Conservation (phyloP, 164 flowering plant genomes). For the Liquidambar formosana region DNA sequence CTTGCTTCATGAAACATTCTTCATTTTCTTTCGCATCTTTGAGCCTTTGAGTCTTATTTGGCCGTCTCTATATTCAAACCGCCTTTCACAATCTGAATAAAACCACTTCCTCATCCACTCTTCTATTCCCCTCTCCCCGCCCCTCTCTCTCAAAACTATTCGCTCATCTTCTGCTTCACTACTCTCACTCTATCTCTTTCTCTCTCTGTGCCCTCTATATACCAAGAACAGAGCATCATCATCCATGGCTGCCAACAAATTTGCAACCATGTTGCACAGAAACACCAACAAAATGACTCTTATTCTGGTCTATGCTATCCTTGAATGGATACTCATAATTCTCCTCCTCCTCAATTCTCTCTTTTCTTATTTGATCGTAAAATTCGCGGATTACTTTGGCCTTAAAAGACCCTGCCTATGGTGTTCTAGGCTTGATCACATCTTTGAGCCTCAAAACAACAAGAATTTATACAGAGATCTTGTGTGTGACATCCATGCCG, state of each 20-base stretch:
- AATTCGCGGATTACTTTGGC: constrained; percentile 75
- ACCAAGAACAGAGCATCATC: constrained; percentile 22
- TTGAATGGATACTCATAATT: constrained; percentile 85
- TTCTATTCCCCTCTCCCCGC: constrained; percentile 7
- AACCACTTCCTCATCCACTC: constrained; percentile 21
- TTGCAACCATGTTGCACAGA: constrained; percentile 73
- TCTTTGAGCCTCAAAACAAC: constrained; percentile 39
- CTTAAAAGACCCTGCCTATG: constrained; percentile 78
- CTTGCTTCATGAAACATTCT: constrained; percentile 5
- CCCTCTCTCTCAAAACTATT: background rate
- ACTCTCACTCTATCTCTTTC: constrained; percentile 17
- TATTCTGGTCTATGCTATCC: constrained; percentile 62
- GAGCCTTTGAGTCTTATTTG: too few species aligned
- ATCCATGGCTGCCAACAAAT: constrained; percentile 78
- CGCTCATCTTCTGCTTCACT: background rate
- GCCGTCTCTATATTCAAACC: too few species aligned
- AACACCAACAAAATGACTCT: constrained; percentile 63
- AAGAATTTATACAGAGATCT: constrained; percentile 43
- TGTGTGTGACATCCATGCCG: constrained; percentile 76
- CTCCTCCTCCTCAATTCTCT: constrained; percentile 80
- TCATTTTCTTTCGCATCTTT: constrained; percentile 10
- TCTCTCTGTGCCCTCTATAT: constrained; percentile 18
- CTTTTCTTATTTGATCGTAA: constrained; percentile 69
- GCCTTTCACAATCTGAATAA: constrained; percentile 22
- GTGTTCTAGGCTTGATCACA: constrained; percentile 76